Percentiles rank a stretch among this genome's conserved stretches.
These are phyloP conservation scores for Jackrogersella multiformis DNA, from an alignment of 495 filamentous ascomycete species.

Conservation along the genomic window DNA sequence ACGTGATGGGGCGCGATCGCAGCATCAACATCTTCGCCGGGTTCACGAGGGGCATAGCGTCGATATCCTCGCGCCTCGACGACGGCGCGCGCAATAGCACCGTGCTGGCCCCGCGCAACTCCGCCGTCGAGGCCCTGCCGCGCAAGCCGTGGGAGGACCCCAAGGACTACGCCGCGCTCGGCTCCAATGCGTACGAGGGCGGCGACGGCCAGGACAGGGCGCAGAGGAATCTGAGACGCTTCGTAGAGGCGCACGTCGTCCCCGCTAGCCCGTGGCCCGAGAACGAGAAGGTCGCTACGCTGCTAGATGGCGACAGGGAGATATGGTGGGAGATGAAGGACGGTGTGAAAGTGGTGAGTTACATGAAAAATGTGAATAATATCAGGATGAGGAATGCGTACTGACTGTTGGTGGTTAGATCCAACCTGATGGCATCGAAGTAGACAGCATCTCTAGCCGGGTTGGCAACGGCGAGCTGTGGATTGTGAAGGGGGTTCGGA, in stretches of 20 bases:
- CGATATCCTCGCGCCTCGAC: slow-evolving; percentile 74
- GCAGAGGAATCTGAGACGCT: slow-evolving; percentile 77
- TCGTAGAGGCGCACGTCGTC: slow-evolving; percentile 89
- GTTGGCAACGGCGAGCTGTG: slow-evolving; percentile 90
- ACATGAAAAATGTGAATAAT: neutral
- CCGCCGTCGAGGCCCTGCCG: slow-evolving; percentile 78
- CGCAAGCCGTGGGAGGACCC: slow-evolving; percentile 96
- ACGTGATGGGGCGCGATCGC: slow-evolving; percentile 84
- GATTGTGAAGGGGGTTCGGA: slow-evolving; percentile 74
- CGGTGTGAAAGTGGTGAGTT: slow-evolving; percentile 73
- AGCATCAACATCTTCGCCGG: slow-evolving; percentile 89
- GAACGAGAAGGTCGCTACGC: slow-evolving; percentile 73
- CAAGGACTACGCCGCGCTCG: slow-evolving; percentile 76
- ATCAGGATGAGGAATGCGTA: neutral
- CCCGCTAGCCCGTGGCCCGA: slow-evolving; percentile 81
- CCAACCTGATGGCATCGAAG: slow-evolving; percentile 79
- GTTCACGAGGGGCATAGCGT: slow-evolving; percentile 82
- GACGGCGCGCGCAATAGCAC: slow-evolving; percentile 79
- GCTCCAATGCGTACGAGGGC: slow-evolving; percentile 83
- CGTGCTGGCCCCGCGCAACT: slow-evolving; percentile 88
- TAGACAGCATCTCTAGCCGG: slow-evolving; percentile 71
- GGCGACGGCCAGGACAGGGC: slow-evolving; percentile 81
- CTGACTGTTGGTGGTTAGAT: slow-evolving; percentile 62
- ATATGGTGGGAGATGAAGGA: slow-evolving; percentile 84
- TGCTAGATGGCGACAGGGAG: slow-evolving; percentile 70